Percentiles rank a stretch among this genome's conserved stretches.
Conservation (phyloP, 305 asterid species). For the Nicotiana rustica region DNA sequence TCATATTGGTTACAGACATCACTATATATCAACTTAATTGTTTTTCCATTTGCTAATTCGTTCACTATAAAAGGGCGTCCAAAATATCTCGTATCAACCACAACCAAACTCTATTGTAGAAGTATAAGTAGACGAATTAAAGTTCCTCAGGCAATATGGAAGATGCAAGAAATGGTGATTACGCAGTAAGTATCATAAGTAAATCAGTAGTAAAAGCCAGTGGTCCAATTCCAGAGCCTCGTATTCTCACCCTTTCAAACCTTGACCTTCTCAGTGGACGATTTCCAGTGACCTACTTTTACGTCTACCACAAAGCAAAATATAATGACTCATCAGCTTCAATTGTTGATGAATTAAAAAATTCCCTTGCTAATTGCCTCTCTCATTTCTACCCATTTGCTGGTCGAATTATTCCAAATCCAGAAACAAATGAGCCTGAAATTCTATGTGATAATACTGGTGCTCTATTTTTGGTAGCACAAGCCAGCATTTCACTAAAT, state of each 20-base stretch:
- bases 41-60: no score
- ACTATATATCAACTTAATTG: not conserved
- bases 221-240: slow-evolving; percentile 42
- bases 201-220: slow-evolving; percentile 51
- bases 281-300: slow-evolving; percentile 66
- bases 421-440: slow-evolving; percentile 56
- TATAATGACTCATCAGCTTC: not conserved
- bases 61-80: no score
- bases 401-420: slow-evolving; percentile 53
- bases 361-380: slow-evolving; percentile 58
- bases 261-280: slow-evolving; percentile 69
- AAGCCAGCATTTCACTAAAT: slow-evolving; percentile 44
- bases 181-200: slow-evolving; percentile 45
- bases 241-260: slow-evolving; percentile 57
- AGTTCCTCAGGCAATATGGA: not conserved
- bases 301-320: slow-evolving; percentile 45
- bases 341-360: slow-evolving; percentile 37
- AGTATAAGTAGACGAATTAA: not conserved
- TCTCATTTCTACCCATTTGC: slow-evolving; percentile 60
- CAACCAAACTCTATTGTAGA: no score
- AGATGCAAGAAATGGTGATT: slow-evolving; percentile 23
- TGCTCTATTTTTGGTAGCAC: slow-evolving; percentile 55
- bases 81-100: not conserved
- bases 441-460: slow-evolving; percentile 60
- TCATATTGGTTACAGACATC: slow-evolving; percentile 9